Conservation (phyloP, 352 stramenopile species). For the Globisporangium viniferum region DNA sequence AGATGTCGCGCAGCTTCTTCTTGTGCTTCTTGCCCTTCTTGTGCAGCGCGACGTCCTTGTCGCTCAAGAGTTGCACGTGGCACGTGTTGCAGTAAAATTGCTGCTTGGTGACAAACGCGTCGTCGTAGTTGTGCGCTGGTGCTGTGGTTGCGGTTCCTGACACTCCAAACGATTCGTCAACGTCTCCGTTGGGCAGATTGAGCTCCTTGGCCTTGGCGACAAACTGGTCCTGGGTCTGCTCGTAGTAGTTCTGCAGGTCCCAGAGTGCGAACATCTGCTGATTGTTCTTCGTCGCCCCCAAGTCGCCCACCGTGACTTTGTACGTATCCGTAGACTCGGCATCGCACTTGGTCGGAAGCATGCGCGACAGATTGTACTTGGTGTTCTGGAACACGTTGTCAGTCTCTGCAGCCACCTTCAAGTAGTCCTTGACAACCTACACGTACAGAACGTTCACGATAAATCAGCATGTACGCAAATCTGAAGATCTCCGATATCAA, state of each 20-base stretch:
- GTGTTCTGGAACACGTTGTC: slow-evolving; percentile 90
- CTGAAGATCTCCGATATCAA: background rate
- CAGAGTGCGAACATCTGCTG: slow-evolving; percentile 77
- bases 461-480: background rate
- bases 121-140: slow-evolving; percentile 33
- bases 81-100: slow-evolving; percentile 71
- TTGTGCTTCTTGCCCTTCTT: slow-evolving; percentile 83
- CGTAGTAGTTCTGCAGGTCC: slow-evolving; percentile 52
- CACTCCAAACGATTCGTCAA: slow-evolving; percentile 29
- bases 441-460: background rate
- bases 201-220: slow-evolving; percentile 33
- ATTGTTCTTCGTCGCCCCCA: slow-evolving; percentile 60
- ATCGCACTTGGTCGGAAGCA: slow-evolving; percentile 70
- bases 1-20: slow-evolving; percentile 55
- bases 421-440: slow-evolving; percentile 59
- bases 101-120: slow-evolving; percentile 39
- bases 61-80: slow-evolving; percentile 66
- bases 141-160: background rate
- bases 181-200: slow-evolving; percentile 23
- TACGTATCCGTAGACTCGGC: slow-evolving; percentile 12
- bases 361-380: slow-evolving; percentile 88
- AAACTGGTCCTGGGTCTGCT: slow-evolving; percentile 56
- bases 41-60: slow-evolving; percentile 73
- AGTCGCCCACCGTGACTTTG: slow-evolving; percentile 50
- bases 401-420: slow-evolving; percentile 68